A percentile compares a stretch with the other conserved stretches of the same genome.
Conservation (phyloP, 108 stramenopile species). For the Pseudonitzschia multistriata region DNA sequence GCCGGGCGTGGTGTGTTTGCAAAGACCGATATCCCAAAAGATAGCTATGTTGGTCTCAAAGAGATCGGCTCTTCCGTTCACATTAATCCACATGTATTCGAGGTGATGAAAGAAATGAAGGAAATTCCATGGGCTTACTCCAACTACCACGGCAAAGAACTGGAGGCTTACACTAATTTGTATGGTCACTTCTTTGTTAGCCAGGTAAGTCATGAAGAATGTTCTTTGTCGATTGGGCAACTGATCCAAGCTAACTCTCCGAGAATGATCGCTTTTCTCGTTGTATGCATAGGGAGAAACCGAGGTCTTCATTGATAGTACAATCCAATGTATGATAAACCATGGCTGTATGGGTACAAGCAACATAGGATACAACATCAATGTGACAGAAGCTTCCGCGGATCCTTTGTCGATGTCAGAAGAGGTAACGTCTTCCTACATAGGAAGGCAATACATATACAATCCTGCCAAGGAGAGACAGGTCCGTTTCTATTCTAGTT, state of each 20-base stretch:
- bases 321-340: constrained; percentile 25
- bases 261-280: not conserved
- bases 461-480: constrained; percentile 32
- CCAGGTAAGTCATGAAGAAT: not conserved
- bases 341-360: constrained; percentile 7
- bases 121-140: constrained; percentile 3
- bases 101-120: not conserved
- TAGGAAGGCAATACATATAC: constrained; percentile 15
- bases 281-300: constrained; percentile 12
- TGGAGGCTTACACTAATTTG: constrained; percentile 14
- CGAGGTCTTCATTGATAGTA: constrained; percentile 19
- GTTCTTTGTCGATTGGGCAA: not conserved
- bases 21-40: constrained; percentile 15
- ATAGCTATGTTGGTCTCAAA: constrained; percentile 32
- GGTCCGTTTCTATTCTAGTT: constrained; percentile 13
- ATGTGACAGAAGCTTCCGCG: not conserved
- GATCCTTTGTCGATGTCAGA: constrained; percentile 4
- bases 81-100: not conserved
- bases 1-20: constrained; percentile 42
- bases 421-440: not conserved
- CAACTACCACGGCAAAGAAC: not conserved
- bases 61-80: not conserved
- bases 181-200: constrained; percentile 19
- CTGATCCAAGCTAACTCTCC: not conserved
- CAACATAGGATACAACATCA: constrained; percentile 14